phyloP scores from a whole-genome alignment of 345 rosid species.

The Eucalyptus pauciflora region DNA sequence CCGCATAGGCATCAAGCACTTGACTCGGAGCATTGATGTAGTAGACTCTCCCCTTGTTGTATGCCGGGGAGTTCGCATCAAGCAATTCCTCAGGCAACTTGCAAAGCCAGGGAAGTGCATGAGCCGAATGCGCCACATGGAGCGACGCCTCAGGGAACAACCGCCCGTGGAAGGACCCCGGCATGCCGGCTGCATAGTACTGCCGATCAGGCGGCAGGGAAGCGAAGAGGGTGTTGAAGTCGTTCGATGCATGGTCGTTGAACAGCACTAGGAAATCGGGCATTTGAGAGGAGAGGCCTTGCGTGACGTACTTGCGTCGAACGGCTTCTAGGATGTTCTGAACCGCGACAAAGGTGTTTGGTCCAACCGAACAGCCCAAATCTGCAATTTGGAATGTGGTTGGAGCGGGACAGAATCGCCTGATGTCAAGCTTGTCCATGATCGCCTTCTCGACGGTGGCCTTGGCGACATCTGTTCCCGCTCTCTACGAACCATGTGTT shows the following conservation, averaged over 20 bases:
- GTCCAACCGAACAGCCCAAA: constrained; percentile 47
- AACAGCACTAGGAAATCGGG: constrained; percentile 19
- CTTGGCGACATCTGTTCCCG: constrained; percentile 4
- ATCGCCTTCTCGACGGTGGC: constrained; percentile 23
- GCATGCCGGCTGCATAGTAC: background rate
- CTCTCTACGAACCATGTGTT: background rate
- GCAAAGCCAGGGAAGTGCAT: constrained; percentile 35
- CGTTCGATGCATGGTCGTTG: constrained; percentile 23
- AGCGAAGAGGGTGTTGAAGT: constrained; percentile 34
- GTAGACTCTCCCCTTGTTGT: constrained; percentile 32
- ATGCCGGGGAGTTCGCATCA: constrained; percentile 22
- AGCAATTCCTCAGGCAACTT: constrained; percentile 21
- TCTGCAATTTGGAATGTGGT: constrained; percentile 29
- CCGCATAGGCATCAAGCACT: constrained; percentile 18
- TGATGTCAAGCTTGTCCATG: constrained; percentile 16
- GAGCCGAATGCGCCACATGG: background rate
- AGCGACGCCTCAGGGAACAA: background rate
- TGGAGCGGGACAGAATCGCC: background rate
- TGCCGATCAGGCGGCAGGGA: background rate
- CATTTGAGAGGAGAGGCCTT: background rate
- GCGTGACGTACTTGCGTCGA: constrained; percentile 2
- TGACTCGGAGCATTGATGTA: constrained; percentile 10
- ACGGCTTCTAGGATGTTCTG: constrained; percentile 29
- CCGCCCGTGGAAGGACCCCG: background rate
- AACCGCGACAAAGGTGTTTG: constrained; percentile 40